Base-by-base conservation (phyloP, 169 alveolate species). In the Eimeria acervulina region DNA sequence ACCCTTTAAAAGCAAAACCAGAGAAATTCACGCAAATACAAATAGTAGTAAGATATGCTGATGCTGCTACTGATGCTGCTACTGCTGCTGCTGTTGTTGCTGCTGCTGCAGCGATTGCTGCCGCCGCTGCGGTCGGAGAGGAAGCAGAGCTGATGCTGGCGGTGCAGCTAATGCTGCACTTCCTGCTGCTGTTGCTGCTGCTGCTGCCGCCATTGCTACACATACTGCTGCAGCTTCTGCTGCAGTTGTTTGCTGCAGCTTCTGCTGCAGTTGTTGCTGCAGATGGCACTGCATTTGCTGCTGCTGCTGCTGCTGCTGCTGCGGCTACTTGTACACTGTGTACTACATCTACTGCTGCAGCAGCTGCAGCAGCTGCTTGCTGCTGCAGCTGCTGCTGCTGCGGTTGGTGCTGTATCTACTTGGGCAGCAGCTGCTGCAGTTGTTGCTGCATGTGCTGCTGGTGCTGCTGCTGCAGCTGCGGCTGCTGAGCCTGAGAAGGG, bases 391-490 rank as follows among this genome's bases (percentile, higher is more conserved):
- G 55, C 55, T 7, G 55, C 55, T 47, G 55, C 55, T 47, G 55
- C 55, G 12, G 55, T 47, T 47, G 55, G 19, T 47, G 55, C 12
- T 47, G 55, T 12, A 12, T 5, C 12, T 47, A 7, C 19, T 47
- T 12, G 55, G 55, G 55, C 12, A 7, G 55, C 55, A 7, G 55
- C 55, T 40, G 47, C 85, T 40, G 85, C 85, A 13, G 59, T 59
- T 40, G 85, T 38, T 74, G 55, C 55, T 28, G 55, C 85, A 26
- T 42, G 70, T 26, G 31, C 28, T 80, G 90, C 70, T 80, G 70
- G 70, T 80, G 90, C 68, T 80, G 90, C 68, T 47, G 63, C 90
- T 44, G 63, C 70, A 80, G 90, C 90, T 80, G 90, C 90, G 44
- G 63, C 90, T 44, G 90, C 90, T n/a, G n/a, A n/a, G n/a, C n/a